Percentiles rank a stretch among this genome's conserved stretches.
Evolutionary conservation across 2,329 filamentous ascomycete species (phyloP).

Genomic region (Cladosporium austrohemisphaericum): DNA sequence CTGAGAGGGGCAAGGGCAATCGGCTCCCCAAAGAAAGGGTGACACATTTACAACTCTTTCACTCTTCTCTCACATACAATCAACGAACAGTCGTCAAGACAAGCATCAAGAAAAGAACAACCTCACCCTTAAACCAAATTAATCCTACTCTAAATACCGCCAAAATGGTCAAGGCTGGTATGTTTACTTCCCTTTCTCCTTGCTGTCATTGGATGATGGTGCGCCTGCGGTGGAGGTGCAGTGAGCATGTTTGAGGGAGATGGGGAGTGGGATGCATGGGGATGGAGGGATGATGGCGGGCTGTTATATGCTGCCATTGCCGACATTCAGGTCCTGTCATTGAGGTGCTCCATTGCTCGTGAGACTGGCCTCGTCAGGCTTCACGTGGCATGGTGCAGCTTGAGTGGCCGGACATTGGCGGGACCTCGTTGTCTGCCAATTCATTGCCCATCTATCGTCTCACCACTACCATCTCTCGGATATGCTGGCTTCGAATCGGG

Average conservation of each 20-base stretch:
- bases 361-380: not conserved
- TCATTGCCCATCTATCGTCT: too few species aligned
- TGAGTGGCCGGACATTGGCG: too few species aligned
- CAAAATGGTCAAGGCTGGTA: conserved; percentile 99
- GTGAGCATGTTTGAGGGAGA: conserved; percentile 33
- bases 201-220: conserved; percentile 15
- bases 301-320: not conserved
- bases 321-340: conserved; percentile 13
- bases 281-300: not conserved
- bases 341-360: conserved; percentile 6
- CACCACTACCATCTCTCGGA: too few species aligned
- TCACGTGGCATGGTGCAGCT: not conserved
- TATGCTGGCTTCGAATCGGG: too few species aligned
- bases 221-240: conserved; percentile 36
- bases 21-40: too few species aligned
- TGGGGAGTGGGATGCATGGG: not conserved
- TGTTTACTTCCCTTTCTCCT: conserved; percentile 38
- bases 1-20: not conserved
- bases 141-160: conserved; percentile 54
- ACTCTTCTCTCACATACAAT: not conserved
- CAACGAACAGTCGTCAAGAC: too few species aligned
- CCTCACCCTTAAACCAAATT: conserved; percentile 27
- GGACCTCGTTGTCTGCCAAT: too few species aligned
- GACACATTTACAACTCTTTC: too few species aligned
- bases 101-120: conserved; percentile 12